phyloP scores from a whole-genome alignment of 208 protist genomes.

The Leishmania tropica region DNA sequence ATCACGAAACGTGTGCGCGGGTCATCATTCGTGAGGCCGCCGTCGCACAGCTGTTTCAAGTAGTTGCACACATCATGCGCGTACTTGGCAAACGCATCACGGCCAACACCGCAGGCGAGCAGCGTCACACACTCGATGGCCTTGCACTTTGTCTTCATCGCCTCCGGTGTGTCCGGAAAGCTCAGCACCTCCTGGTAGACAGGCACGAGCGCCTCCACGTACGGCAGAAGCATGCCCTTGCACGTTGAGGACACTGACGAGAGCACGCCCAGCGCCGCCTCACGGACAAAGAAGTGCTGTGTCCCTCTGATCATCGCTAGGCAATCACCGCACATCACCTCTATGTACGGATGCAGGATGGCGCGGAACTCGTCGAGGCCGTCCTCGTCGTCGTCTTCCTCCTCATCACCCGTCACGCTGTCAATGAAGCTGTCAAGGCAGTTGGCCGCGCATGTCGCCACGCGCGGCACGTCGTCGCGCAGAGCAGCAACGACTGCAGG shows the following conservation, averaged over 20 bases:
- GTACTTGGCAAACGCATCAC: conserved; percentile 73
- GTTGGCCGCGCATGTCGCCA: conserved; percentile 67
- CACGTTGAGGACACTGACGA: conserved; percentile 73
- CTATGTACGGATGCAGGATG: conserved; percentile 66
- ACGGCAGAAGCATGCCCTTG: conserved; percentile 61
- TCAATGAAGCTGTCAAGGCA: conserved; percentile 84
- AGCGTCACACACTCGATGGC: conserved; percentile 88
- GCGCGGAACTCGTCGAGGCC: conserved; percentile 37
- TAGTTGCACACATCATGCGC: conserved; percentile 75
- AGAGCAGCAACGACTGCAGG: conserved; percentile 57
- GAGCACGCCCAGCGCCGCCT: conserved; percentile 68
- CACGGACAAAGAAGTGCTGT: conserved; percentile 60
- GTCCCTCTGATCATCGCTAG: conserved; percentile 56
- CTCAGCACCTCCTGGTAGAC: conserved; percentile 76
- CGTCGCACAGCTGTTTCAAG: conserved; percentile 44
- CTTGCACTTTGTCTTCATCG: conserved; percentile 78
- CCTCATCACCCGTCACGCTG: conserved; percentile 47
- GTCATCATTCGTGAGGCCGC: conserved; percentile 65
- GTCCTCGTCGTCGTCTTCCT: conserved; percentile 51
- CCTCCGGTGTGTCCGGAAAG: conserved; percentile 64
- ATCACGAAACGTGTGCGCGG: conserved; percentile 74
- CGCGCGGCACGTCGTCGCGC: conserved; percentile 65
- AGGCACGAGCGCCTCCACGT: conserved; percentile 62
- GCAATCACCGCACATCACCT: conserved; percentile 60
- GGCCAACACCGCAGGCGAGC: conserved; percentile 79